Conservation (phyloP, 1,284 basidiomycete species). For the Papiliotrema fonsecae region DNA sequence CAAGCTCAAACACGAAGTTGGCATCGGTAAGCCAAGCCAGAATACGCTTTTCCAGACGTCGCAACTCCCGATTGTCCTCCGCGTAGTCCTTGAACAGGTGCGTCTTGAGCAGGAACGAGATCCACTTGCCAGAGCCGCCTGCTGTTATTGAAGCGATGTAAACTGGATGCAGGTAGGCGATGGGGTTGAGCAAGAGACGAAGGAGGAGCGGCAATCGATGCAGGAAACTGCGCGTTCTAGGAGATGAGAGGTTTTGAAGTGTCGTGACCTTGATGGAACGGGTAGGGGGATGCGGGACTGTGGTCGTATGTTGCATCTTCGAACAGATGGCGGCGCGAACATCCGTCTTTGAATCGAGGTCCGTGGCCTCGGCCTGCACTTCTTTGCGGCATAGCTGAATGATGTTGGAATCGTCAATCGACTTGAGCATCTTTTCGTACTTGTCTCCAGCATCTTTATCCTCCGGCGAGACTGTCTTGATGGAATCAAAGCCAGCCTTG, state of each 20-base stretch:
- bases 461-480: constrained; percentile 12
- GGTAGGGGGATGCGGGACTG: constrained; percentile 17
- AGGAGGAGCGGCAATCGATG: constrained; percentile 16
- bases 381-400: constrained; percentile 11
- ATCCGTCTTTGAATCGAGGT: constrained; percentile 1
- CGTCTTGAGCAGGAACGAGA: constrained; percentile 10
- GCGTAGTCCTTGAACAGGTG: constrained; percentile 18
- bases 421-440: constrained; percentile 11
- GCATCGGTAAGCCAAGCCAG: constrained; percentile 16
- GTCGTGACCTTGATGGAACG: constrained; percentile 21
- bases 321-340: constrained; percentile 18
- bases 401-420: constrained; percentile 10
- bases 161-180: constrained; percentile 21
- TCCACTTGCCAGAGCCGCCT: constrained; percentile 12
- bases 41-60: constrained; percentile 14
- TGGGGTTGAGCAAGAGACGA: constrained; percentile 17
- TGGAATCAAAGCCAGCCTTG: constrained; percentile 6
- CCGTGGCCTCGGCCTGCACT: background rate
- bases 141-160: constrained; percentile 16
- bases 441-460: constrained; percentile 10
- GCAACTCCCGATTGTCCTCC: constrained; percentile 10
- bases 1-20: constrained; percentile 16
- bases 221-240: constrained; percentile 5
- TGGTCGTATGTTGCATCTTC: constrained; percentile 9
- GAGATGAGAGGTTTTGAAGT: constrained; percentile 12